phyloP scores from a whole-genome alignment of 768 basidiomycete genomes.

The Podaxis pistillaris region DNA sequence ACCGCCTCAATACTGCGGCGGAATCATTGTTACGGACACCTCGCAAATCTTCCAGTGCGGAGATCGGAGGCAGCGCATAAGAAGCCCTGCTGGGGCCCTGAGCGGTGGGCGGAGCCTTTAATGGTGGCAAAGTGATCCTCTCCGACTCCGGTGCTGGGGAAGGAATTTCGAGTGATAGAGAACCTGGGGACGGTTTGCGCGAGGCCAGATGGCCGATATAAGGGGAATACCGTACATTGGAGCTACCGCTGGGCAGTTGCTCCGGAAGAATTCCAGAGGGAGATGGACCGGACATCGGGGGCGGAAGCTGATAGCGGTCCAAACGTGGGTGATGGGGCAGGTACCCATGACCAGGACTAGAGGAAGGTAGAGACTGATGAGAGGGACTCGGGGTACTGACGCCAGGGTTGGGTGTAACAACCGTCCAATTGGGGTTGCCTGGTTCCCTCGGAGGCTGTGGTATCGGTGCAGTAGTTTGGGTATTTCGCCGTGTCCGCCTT shows the following conservation, averaged over 20 bases:
- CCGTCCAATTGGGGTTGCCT: slow-evolving; percentile 41
- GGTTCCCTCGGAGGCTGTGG: slow-evolving; percentile 30
- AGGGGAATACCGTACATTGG: slow-evolving; percentile 26
- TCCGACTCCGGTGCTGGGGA: slow-evolving; percentile 29
- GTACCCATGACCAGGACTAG: slow-evolving; percentile 12
- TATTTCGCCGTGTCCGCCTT: slow-evolving; percentile 56
- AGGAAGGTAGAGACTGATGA: slow-evolving; percentile 18
- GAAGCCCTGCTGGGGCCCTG: slow-evolving; percentile 30
- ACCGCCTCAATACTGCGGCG: slow-evolving; percentile 61
- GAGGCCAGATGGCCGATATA: slow-evolving; percentile 20
- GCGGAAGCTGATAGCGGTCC: slow-evolving; percentile 13
- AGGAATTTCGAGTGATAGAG: slow-evolving; percentile 33
- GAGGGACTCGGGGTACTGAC: slow-evolving; percentile 18
- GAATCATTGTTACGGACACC: slow-evolving; percentile 54
- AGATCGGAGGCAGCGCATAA: slow-evolving; percentile 67
- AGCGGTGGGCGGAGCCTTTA: slow-evolving; percentile 29
- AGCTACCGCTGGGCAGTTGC: neutral
- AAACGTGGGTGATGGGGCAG: slow-evolving; percentile 9
- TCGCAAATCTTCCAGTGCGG: slow-evolving; percentile 62
- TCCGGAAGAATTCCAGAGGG: slow-evolving; percentile 1
- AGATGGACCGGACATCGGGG: neutral
- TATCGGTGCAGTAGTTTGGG: slow-evolving; percentile 32
- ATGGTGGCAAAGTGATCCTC: slow-evolving; percentile 40
- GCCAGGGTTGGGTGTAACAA: slow-evolving; percentile 38
- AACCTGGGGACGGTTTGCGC: slow-evolving; percentile 23